phyloP scores from a whole-genome alignment of 306 rosid species.

The Trichosanthes cucumerina region DNA sequence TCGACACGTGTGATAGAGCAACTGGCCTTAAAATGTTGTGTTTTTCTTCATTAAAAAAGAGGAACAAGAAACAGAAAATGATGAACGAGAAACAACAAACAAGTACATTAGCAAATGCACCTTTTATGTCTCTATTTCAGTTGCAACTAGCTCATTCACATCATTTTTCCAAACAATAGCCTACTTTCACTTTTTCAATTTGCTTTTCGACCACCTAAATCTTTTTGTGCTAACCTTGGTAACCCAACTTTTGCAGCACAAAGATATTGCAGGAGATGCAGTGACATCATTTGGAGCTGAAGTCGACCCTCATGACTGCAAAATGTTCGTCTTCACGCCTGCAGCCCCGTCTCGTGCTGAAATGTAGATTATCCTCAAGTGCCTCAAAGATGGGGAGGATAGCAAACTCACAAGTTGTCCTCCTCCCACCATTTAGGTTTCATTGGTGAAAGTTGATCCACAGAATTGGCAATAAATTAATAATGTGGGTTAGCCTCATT shows the following conservation, averaged over 20 bases:
- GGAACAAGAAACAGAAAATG: too few species aligned
- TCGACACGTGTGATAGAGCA: neutral
- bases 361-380: neutral
- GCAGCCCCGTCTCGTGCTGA: constrained; percentile 3
- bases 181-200: neutral
- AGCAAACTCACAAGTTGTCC: neutral
- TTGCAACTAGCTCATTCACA: neutral
- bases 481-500: neutral
- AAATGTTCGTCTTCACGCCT: constrained; percentile 50
- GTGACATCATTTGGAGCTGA: constrained; percentile 52
- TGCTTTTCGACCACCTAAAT: neutral
- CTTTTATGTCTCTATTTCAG: neutral
- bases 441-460: neutral
- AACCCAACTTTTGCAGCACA: constrained; percentile 47
- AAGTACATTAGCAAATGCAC: too few species aligned
- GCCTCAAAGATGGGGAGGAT: neutral
- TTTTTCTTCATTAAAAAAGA: too few species aligned
- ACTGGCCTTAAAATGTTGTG: neutral
- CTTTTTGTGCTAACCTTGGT: constrained; percentile 9
- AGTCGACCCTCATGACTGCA: constrained; percentile 55
- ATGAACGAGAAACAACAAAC: too few species aligned
- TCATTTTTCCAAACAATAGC: neutral
- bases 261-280: constrained; percentile 29
- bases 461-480: neutral
- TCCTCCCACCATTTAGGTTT: neutral